phyloP scores from a whole-genome alignment of 345 rosid genomes.

The Boechera retrofracta region DNA sequence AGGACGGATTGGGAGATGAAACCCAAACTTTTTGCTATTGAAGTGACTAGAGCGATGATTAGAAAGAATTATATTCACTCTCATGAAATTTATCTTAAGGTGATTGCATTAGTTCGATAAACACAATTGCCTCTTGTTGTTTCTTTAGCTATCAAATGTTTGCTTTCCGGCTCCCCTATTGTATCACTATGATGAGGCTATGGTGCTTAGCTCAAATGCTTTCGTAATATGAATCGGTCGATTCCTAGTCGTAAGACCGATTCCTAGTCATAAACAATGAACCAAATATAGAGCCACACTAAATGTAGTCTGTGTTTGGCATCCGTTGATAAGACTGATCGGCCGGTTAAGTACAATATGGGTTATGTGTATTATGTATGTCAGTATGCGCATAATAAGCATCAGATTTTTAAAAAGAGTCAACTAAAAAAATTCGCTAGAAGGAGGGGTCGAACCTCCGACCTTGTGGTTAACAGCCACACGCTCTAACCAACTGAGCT shows the following conservation, averaged over 20 bases:
- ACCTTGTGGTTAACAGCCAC: conserved; percentile 95
- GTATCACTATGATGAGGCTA: neutral
- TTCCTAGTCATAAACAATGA: too few relatives aligned
- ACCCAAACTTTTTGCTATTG: neutral
- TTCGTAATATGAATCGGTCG: neutral
- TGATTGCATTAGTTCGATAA: neutral
- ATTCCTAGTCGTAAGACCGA: too few relatives aligned
- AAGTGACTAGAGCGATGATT: neutral
- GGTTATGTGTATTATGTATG: neutral
- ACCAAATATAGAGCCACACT: neutral
- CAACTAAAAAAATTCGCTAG: conserved; percentile 39
- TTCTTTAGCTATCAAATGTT: neutral
- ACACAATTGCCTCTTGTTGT: neutral
- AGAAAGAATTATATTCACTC: neutral
- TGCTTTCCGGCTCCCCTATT: neutral
- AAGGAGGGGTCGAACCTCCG: conserved; percentile 91
- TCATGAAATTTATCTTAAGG: too few relatives aligned
- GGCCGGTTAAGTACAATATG: neutral
- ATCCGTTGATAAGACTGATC: neutral
- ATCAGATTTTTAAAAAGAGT: neutral
- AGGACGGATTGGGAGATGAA: neutral
- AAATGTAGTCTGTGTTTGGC: neutral
- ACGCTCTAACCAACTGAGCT: conserved; percentile 97
- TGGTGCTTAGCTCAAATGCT: neutral
- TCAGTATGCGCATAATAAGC: neutral